phyloP scores from a whole-genome alignment of 495 filamentous ascomycete species.

The Choiromyces venosus region DNA sequence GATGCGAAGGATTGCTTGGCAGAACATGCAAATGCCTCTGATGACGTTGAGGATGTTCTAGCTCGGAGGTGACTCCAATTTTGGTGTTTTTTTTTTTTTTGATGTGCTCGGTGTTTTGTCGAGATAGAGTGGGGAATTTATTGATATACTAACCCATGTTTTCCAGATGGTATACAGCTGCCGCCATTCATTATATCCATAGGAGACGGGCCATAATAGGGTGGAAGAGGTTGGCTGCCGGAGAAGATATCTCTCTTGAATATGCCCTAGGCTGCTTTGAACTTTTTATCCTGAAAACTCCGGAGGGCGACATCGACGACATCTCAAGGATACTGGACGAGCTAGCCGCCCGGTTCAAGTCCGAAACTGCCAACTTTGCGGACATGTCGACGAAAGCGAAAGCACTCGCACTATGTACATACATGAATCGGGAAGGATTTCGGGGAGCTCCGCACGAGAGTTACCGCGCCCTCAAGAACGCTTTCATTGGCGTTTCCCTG shows the following conservation, averaged over 20 bases:
- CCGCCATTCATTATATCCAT: conserved; percentile 72
- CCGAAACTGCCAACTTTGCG: conserved; percentile 49
- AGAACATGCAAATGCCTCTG: conserved; percentile 52
- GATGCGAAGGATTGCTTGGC: conserved; percentile 84
- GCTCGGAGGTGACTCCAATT: conserved; percentile 61
- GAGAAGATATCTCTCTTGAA: conserved; percentile 59
- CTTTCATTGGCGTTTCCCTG: conserved; percentile 69
- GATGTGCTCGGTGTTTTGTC: conserved; percentile 10
- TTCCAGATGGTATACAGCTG: conserved; percentile 65
- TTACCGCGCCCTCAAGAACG: conserved; percentile 77
- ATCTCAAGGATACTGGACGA: conserved; percentile 53
- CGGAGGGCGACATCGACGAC: conserved; percentile 66
- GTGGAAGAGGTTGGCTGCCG: conserved; percentile 58
- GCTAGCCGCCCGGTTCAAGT: conserved; percentile 53
- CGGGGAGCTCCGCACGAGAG: conserved; percentile 59
- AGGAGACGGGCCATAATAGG: conserved; percentile 68
- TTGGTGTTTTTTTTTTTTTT: conserved; percentile 9
- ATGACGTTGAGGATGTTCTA: conserved; percentile 66
- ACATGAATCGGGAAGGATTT: conserved; percentile 60
- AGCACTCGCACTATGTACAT: conserved; percentile 61
- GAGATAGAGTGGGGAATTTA: background rate
- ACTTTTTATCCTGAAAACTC: conserved; percentile 71
- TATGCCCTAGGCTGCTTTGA: conserved; percentile 75
- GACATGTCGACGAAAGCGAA: conserved; percentile 56
- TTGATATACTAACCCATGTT: background rate